These are phyloP conservation scores for Cercospora nicotianae DNA, from an alignment of 2,329 filamentous ascomycete species.

Conservation along the genomic window DNA sequence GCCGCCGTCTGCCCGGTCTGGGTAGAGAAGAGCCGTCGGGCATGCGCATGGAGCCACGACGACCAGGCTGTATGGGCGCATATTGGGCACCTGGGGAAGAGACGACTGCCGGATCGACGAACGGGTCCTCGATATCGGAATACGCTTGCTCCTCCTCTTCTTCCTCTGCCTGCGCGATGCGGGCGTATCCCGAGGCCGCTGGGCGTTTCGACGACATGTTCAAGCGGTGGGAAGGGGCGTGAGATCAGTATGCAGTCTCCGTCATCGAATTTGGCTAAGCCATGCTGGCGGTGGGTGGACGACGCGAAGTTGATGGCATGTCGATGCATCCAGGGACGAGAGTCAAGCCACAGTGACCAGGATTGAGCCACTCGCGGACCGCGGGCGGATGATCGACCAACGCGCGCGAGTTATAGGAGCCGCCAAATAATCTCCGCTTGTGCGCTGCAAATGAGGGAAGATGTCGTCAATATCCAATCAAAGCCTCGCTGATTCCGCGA, in stretches of 20 bases:
- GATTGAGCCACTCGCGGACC: neutral
- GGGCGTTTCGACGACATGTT: conserved; percentile 41
- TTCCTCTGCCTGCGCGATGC: conserved; percentile 55
- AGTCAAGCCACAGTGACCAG: conserved; percentile 4
- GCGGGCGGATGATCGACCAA: conserved; percentile 1
- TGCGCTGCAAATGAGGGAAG: conserved; percentile 3
- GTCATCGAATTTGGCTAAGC: neutral
- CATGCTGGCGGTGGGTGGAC: neutral
- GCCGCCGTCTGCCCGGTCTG: conserved; percentile 49
- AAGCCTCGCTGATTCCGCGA: neutral
- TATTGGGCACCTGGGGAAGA: conserved; percentile 41
- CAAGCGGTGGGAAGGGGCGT: neutral
- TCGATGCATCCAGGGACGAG: neutral
- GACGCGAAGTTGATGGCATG: neutral
- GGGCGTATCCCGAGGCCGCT: conserved; percentile 52
- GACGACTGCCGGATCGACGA: conserved; percentile 34
- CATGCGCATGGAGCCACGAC: conserved; percentile 47
- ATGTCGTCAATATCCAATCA: conserved; percentile 17
- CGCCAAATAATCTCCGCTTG: conserved; percentile 11
- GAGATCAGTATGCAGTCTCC: neutral
- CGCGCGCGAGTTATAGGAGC: conserved; percentile 4
- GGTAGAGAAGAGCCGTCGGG: conserved; percentile 38
- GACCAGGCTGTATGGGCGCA: conserved; percentile 50
- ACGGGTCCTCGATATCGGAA: conserved; percentile 44
- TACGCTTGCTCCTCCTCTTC: conserved; percentile 46